A percentile compares a stretch with the other conserved stretches of the same genome.
Evolutionary conservation across 2,329 filamentous ascomycete species (phyloP).

Genomic region (Colletotrichum higginsianum): DNA sequence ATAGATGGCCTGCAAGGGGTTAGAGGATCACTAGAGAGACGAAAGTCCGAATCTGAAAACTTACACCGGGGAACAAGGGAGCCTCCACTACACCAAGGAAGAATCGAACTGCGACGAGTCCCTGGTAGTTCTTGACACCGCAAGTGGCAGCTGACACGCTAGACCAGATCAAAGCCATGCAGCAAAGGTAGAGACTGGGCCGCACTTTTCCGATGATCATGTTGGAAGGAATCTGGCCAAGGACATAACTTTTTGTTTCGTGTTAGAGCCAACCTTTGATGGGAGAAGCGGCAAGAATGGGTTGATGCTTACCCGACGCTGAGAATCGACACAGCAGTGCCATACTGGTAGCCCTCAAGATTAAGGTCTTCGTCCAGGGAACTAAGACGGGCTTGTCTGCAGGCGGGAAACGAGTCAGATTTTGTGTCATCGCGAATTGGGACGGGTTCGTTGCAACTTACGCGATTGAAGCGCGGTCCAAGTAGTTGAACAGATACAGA

Average conservation of each 20-base stretch:
- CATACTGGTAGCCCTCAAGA: slow-evolving; percentile 46
- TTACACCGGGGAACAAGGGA: slow-evolving; percentile 43
- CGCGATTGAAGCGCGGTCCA: slow-evolving; percentile 45
- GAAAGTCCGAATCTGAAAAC: not conserved
- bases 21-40: not conserved
- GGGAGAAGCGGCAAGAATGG: not conserved
- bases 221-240: slow-evolving; percentile 43
- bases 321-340: slow-evolving; percentile 47
- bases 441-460: not conserved
- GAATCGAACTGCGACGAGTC: slow-evolving; percentile 42
- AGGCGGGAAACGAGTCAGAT: not conserved
- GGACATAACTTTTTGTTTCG: slow-evolving; percentile 23
- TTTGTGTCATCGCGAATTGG: fast-evolving
- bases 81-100: slow-evolving; percentile 43
- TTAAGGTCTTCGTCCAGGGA: slow-evolving; percentile 46
- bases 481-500: slow-evolving; percentile 45
- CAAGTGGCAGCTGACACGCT: slow-evolving; percentile 43
- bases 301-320: slow-evolving; percentile 44
- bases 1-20: slow-evolving; percentile 36
- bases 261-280: fast-evolving
- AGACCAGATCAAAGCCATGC: slow-evolving; percentile 43
- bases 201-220: slow-evolving; percentile 44
- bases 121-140: slow-evolving; percentile 42
- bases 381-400: slow-evolving; percentile 46
- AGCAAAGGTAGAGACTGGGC: slow-evolving; percentile 43